Percentiles rank a stretch among this genome's conserved stretches.
These are phyloP conservation scores for Zostera marina DNA, from an alignment of 116 monocot genomes.

Conservation along the genomic window DNA sequence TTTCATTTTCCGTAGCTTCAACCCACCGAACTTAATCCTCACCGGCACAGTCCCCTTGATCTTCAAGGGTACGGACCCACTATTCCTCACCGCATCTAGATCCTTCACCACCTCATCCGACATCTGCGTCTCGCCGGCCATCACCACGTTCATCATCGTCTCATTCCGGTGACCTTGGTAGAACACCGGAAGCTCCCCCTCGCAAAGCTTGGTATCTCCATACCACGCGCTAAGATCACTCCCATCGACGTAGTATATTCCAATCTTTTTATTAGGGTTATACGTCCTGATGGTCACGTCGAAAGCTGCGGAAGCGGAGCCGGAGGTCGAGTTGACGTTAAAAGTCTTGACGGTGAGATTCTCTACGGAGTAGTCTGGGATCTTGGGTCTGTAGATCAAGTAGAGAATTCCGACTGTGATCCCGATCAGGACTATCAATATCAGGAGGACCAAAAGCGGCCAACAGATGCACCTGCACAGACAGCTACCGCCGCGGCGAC, in stretches of 20 bases:
- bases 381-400: constrained; percentile 35
- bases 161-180: constrained; percentile 87
- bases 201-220: constrained; percentile 19
- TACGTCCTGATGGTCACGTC: constrained; percentile 49
- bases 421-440: constrained; percentile 14
- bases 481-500: no score
- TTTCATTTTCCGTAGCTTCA: constrained; percentile 62
- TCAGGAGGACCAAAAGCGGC: no score
- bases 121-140: constrained; percentile 40
- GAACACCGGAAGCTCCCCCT: constrained; percentile 61
- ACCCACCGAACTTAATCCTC: constrained; percentile 49
- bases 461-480: no score
- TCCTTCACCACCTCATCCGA: constrained; percentile 15
- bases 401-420: constrained; percentile 24
- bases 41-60: constrained; percentile 66
- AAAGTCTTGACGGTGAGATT: constrained; percentile 5
- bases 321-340: constrained; percentile 13
- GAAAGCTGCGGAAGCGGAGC: constrained; percentile 29
- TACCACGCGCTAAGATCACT: constrained; percentile 39
- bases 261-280: constrained; percentile 80
- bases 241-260: constrained; percentile 56
- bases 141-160: constrained; percentile 37
- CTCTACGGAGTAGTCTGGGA: constrained; percentile 38
- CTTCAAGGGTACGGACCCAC: constrained; percentile 50
- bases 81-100: constrained; percentile 41